These are phyloP conservation scores for Linum lewisii DNA, from an alignment of 345 rosid species.

Conservation along the genomic window DNA sequence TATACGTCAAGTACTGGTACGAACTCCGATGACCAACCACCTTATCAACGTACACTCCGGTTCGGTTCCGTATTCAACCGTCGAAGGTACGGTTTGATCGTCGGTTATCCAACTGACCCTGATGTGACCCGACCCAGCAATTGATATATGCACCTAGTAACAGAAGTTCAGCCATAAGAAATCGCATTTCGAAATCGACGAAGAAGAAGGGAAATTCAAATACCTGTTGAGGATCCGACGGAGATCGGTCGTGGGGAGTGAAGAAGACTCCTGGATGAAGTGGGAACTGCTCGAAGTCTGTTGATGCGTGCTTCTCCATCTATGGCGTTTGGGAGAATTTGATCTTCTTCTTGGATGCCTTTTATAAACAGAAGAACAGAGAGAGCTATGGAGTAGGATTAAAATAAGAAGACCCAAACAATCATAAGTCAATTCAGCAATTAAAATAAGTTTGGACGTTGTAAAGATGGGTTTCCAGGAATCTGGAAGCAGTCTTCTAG, in stretches of 20 bases:
- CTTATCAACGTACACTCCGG: constrained; percentile 38
- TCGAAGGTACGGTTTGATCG: constrained; percentile 33
- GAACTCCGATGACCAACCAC: constrained; percentile 48
- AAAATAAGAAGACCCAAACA: background rate
- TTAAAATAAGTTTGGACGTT: background rate
- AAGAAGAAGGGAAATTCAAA: too few species aligned
- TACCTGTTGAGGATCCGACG: constrained; percentile 74
- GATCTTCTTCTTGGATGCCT: background rate
- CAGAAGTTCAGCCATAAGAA: too few species aligned
- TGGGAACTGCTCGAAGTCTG: background rate
- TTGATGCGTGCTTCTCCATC: background rate
- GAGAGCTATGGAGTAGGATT: background rate
- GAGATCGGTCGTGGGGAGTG: constrained; percentile 38
- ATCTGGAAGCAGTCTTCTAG: too few species aligned
- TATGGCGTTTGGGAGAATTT: background rate
- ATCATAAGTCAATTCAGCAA: background rate
- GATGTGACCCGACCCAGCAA: constrained; percentile 52
- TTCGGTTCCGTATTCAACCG: constrained; percentile 59
- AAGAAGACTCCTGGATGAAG: constrained; percentile 12
- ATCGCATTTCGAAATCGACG: too few species aligned
- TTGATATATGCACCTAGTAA: constrained; percentile 48
- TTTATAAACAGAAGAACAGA: background rate
- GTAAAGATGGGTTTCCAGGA: too few species aligned
- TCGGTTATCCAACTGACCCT: constrained; percentile 73
- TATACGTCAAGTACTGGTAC: constrained; percentile 55